A percentile compares a stretch with the other conserved stretches of the same genome.
Conservation (phyloP, 2,329 filamentous ascomycete genomes). For the Pezicula radicicola region DNA sequence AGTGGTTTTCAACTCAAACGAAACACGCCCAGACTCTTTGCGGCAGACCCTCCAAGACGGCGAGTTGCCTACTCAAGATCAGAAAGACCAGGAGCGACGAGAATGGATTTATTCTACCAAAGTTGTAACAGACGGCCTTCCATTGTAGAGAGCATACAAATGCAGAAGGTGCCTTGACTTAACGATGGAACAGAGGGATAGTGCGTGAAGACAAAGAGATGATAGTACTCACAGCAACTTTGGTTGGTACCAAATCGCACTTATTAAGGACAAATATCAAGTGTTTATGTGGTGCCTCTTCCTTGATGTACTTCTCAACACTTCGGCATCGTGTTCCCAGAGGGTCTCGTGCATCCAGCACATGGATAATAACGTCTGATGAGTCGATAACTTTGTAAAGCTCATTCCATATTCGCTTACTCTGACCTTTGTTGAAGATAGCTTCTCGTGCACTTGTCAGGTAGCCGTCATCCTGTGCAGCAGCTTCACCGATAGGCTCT, state of each 20-base stretch:
- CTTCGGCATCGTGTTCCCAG: conserved; percentile 85
- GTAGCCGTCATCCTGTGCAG: conserved; percentile 37
- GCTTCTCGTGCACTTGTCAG: conserved; percentile 71
- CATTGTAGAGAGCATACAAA: conserved; percentile 58
- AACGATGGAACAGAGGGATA: conserved; percentile 50
- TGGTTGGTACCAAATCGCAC: conserved; percentile 88
- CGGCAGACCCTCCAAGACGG: conserved; percentile 86
- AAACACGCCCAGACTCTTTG: conserved; percentile 68
- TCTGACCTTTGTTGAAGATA: conserved; percentile 92
- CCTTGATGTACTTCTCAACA: conserved; percentile 88
- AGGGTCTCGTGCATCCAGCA: conserved; percentile 86
- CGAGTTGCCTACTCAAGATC: conserved; percentile 65
- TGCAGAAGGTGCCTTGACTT: conserved; percentile 84
- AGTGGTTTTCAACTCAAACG: conserved; percentile 96
- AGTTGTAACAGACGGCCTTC: conserved; percentile 95
- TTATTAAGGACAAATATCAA: conserved; percentile 88
- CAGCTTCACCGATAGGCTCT: conserved; percentile 42
- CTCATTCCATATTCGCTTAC: conserved; percentile 96
- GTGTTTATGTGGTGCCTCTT: conserved; percentile 96
- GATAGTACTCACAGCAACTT: conserved; percentile 79
- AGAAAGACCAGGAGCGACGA: conserved; percentile 60
- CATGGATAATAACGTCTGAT: conserved; percentile 93
- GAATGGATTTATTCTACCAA: conserved; percentile 87
- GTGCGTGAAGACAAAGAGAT: conserved; percentile 10
- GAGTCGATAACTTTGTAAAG: conserved; percentile 94